A percentile compares a stretch with the other conserved stretches of the same genome.
These are phyloP conservation scores for Amanita inopinata DNA, from an alignment of 768 basidiomycete species.

Conservation along the genomic window DNA sequence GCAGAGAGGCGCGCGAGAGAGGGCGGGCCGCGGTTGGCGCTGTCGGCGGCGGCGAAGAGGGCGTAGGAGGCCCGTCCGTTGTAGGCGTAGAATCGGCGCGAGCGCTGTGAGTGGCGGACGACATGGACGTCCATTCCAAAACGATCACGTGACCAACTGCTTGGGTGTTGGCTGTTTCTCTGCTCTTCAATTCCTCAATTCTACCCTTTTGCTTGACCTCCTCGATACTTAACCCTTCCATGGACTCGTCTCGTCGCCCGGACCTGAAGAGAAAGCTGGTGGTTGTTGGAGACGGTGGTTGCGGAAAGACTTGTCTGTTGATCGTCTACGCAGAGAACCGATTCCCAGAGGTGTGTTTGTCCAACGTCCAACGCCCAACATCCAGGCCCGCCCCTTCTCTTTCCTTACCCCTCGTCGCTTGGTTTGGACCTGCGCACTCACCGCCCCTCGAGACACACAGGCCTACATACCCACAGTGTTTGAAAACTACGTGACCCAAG, in stretches of 20 bases:
- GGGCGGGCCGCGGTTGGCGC: neutral
- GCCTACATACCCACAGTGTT: constrained; percentile 91
- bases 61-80: neutral
- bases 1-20: constrained; percentile 6
- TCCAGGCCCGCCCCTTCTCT: neutral
- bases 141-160: neutral
- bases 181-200: neutral
- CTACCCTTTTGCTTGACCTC: neutral
- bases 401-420: constrained; percentile 1
- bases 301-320: constrained; percentile 90
- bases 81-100: constrained; percentile 8
- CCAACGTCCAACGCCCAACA: too few species aligned
- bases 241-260: constrained; percentile 37
- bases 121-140: constrained; percentile 1
- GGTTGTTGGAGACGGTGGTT: constrained; percentile 83
- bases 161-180: too few species aligned
- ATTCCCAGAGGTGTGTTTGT: constrained; percentile 85
- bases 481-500: constrained; percentile 87
- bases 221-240: too few species aligned
- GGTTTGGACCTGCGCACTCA: too few species aligned
- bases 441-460: constrained; percentile 30
- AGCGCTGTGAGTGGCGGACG: constrained; percentile 5
- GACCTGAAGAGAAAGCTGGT: constrained; percentile 84
- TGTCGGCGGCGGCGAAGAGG: neutral
- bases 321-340: constrained; percentile 96